These are phyloP conservation scores for Mollisia scopiformis DNA, from an alignment of 2,329 filamentous ascomycete species.

Conservation along the genomic window DNA sequence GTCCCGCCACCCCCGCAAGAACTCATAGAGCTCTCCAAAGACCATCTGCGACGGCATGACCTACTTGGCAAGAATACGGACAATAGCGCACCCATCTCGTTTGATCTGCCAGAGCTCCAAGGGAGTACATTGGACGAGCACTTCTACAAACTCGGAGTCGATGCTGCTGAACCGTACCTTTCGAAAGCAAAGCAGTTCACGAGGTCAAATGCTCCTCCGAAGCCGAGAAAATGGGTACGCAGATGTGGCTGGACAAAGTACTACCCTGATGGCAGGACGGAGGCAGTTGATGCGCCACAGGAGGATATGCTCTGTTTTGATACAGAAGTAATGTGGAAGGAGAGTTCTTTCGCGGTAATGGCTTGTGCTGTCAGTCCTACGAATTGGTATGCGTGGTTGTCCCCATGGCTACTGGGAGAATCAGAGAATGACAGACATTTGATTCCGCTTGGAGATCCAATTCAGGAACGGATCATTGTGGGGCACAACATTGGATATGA, in stretches of 20 bases:
- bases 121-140: constrained; percentile 89
- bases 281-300: constrained; percentile 75
- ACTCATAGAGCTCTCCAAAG: constrained; percentile 77
- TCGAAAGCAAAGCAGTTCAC: constrained; percentile 75
- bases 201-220: constrained; percentile 57
- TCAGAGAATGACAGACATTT: constrained; percentile 77
- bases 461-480: constrained; percentile 75
- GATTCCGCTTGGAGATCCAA: constrained; percentile 82
- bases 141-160: constrained; percentile 84
- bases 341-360: constrained; percentile 93
- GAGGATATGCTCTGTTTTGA: constrained; percentile 89
- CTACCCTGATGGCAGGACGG: constrained; percentile 70
- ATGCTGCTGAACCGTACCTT: constrained; percentile 85
- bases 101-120: constrained; percentile 80
- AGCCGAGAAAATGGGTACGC: constrained; percentile 72
- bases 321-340: constrained; percentile 95
- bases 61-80: constrained; percentile 90
- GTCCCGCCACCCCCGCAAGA: constrained; percentile 63
- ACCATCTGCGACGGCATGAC: constrained; percentile 85
- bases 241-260: constrained; percentile 96
- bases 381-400: constrained; percentile 97
- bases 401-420: constrained; percentile 90
- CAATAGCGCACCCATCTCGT: constrained; percentile 73
- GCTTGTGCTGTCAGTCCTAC: constrained; percentile 89
- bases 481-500: constrained; percentile 98